Conservation (phyloP, 306 rosid species). For the Ormosia semicastrata region DNA sequence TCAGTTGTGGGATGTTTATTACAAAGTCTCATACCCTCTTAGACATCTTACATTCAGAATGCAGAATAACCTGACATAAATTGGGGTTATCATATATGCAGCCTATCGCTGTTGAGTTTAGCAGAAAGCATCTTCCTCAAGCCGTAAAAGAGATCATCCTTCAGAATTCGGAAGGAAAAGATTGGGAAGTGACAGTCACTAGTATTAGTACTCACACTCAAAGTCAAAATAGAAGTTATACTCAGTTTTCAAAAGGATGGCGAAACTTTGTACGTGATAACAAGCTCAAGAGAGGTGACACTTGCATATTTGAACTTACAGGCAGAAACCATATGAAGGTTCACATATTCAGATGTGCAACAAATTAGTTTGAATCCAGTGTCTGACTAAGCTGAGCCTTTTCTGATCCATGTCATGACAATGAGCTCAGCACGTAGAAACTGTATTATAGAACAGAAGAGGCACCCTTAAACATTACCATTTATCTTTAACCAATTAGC, state of each 20-base stretch:
- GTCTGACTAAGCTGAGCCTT: not conserved
- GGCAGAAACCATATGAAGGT: not conserved
- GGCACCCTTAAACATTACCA: not conserved
- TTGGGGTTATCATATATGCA: not conserved
- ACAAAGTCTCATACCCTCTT: not conserved
- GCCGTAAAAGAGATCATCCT: not conserved
- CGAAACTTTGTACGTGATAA: not conserved
- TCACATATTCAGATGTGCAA: not conserved
- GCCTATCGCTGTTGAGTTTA: not conserved
- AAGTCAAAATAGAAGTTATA: not conserved
- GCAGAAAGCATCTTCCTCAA: not conserved
- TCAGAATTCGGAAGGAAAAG: not conserved
- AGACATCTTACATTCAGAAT: not conserved
- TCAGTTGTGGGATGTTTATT: not conserved
- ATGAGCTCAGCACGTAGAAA: not conserved
- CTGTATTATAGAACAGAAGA: not conserved
- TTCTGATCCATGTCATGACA: not conserved
- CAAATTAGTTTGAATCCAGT: not conserved
- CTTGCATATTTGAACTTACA: conserved; percentile 16
- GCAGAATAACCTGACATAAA: not conserved
- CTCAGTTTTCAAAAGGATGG: not conserved
- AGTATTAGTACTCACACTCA: not conserved
- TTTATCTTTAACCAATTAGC: not conserved
- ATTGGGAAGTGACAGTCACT: not conserved
- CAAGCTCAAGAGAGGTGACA: conserved; percentile 22